Evolutionary conservation across 129 eudicot genomes (phyloP).

Genomic region (Deinandra increscens): DNA sequence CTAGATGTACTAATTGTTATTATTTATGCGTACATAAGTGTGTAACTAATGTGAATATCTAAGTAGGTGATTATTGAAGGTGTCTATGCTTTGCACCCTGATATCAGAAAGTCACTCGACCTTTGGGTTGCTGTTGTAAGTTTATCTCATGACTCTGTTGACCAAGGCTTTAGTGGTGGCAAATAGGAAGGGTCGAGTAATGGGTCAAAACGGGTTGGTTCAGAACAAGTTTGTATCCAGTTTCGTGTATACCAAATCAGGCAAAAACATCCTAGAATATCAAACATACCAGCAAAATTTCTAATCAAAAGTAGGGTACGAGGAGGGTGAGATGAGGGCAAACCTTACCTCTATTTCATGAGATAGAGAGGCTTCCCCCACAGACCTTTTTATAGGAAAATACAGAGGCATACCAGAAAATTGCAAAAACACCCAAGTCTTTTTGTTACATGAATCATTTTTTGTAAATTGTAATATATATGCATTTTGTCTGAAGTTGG

Average conservation of each 20-base stretch:
- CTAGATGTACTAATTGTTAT: neutral
- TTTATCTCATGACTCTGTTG: constrained; percentile 21
- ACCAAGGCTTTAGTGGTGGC: neutral
- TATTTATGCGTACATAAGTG: neutral
- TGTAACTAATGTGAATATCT: constrained; percentile 15
- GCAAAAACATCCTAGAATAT: neutral
- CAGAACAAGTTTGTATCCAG: neutral
- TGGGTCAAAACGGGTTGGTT: neutral
- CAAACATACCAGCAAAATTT: neutral
- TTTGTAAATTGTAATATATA: neutral
- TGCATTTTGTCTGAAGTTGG: neutral
- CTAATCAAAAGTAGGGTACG: too few species aligned
- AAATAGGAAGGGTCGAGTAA: neutral
- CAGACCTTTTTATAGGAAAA: too few species aligned
- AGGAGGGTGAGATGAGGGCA: too few species aligned
- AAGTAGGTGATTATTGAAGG: constrained; percentile 94
- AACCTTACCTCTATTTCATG: too few species aligned
- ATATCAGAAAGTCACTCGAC: constrained; percentile 83
- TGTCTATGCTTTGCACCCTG: constrained; percentile 96
- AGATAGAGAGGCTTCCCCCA: too few species aligned
- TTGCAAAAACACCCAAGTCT: neutral
- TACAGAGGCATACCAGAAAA: too few species aligned
- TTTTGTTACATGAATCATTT: neutral
- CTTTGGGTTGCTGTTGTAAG: constrained; percentile 99
- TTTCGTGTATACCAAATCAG: neutral